Evolutionary conservation across 345 rosid genomes (phyloP), one percentile per base, ranked within the genome.

Genomic region (Rhodamnia argentea): DNA sequence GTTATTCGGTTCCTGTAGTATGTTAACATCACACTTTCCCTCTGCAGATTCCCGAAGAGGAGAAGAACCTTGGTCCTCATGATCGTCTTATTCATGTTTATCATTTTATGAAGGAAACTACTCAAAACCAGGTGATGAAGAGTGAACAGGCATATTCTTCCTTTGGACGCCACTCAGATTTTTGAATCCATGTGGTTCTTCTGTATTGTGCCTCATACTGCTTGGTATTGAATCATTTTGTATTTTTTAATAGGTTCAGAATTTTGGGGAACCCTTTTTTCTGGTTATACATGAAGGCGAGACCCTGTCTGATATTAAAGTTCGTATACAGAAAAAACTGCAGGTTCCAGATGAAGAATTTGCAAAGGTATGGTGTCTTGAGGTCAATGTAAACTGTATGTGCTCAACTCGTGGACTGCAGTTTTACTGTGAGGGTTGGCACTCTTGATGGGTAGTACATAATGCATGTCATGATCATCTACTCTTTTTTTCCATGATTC

Each of bases 211-310:
- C 78, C 24, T 83, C 53, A 42, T 70, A 26, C n/a, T 64, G 27
- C 22, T 74, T 12, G 32, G 70, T 42, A 50, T 44, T 10, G 10
- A 42, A 56, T 54, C 7, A 27, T 78, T 83, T 40, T 40, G 27
- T 47, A 29, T 44, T 52, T 53, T 83, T 82, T 87, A 86, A 90
- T 93, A 94, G 90, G 91, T 94, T 20, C 95, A 92, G 85, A 94
- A 94, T 90, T 93, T 94, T 87, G 96, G 95, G 55, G 96, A 94
- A 85, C 96, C 96, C 78, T 94, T 94, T 87, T 93, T 94, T 90
- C 90, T 94, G 85, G 94, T 92, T 40, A 92, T 94, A 87, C 95
- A 85, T 86, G 96, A 93, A 87, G 94, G 93, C 52, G 96, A 94
- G 90, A 93, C 90, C 22, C 88, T 94, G 76, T 85, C 89, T 11